These are phyloP conservation scores for Phytophthora europaea DNA, from an alignment of 352 stramenopile species.

Conservation along the genomic window DNA sequence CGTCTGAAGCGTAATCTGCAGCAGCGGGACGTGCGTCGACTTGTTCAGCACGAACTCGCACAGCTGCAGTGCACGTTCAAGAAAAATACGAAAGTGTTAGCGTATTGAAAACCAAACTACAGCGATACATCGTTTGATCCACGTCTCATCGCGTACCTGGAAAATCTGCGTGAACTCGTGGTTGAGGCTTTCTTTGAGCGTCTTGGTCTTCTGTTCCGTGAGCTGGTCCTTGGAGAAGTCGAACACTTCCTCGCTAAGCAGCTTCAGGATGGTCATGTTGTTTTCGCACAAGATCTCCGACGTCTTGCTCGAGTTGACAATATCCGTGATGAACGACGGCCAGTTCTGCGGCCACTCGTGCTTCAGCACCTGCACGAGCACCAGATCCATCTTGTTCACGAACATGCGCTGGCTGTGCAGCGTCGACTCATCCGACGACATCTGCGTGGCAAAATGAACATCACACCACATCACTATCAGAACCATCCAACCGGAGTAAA, in stretches of 20 bases:
- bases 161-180: constrained; percentile 99
- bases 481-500: background rate
- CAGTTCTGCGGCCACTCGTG: constrained; percentile 99
- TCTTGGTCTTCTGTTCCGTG: constrained; percentile 98
- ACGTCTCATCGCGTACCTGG: constrained; percentile 46
- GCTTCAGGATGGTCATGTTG: constrained; percentile 99
- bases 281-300: constrained; percentile 99
- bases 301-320: constrained; percentile 95
- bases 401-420: constrained; percentile 94
- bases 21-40: constrained; percentile 91
- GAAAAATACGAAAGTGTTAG: constrained; percentile 18
- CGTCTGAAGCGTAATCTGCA: constrained; percentile 98
- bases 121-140: background rate
- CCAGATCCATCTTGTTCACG: constrained; percentile 97
- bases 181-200: constrained; percentile 98
- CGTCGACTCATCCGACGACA: constrained; percentile 92
- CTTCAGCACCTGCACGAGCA: constrained; percentile 99
- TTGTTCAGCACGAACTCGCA: constrained; percentile 98
- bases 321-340: constrained; percentile 98
- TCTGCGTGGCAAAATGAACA: constrained; percentile 41
- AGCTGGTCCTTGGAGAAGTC: constrained; percentile 99
- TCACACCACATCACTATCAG: background rate
- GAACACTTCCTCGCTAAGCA: constrained; percentile 99
- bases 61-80: constrained; percentile 66
- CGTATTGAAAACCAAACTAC: background rate